These are phyloP conservation scores for Pyricularia grisea DNA, from an alignment of 2,329 filamentous ascomycete species.

Conservation along the genomic window DNA sequence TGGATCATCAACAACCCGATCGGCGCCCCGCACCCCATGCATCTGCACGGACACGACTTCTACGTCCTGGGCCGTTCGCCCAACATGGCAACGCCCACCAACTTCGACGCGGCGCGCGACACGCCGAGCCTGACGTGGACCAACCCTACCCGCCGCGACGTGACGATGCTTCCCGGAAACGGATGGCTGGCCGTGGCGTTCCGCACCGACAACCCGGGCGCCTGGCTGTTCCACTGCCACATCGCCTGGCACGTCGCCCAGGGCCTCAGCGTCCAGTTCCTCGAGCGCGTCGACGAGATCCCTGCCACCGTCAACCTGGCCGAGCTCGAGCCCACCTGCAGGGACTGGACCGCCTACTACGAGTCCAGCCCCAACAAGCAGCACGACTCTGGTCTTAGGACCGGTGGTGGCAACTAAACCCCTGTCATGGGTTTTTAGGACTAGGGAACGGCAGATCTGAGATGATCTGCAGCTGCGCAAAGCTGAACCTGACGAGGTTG, in stretches of 20 bases:
- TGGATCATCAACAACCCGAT: slow-evolving; percentile 20
- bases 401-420: not conserved
- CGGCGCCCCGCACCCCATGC: slow-evolving; percentile 14
- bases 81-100: not conserved
- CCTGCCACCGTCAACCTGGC: not conserved
- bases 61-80: slow-evolving; percentile 14
- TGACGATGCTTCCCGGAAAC: slow-evolving; percentile 26
- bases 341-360: slow-evolving; percentile 11
- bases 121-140: slow-evolving; percentile 17
- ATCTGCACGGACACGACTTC: slow-evolving; percentile 19
- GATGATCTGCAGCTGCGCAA: not conserved
- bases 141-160: slow-evolving; percentile 35
- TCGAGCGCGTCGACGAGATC: slow-evolving; percentile 20
- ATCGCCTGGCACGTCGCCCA: slow-evolving; percentile 37
- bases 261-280: slow-evolving; percentile 39
- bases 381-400: slow-evolving; percentile 10
- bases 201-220: slow-evolving; percentile 36
- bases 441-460: too few relatives aligned
- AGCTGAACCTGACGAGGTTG: not conserved
- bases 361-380: slow-evolving; percentile 5
- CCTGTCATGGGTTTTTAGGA: too few relatives aligned
- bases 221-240: slow-evolving; percentile 36
- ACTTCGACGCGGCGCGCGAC: slow-evolving; percentile 9
- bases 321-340: slow-evolving; percentile 9
- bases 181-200: slow-evolving; percentile 37